A percentile compares a stretch with the other conserved stretches of the same genome.
Evolutionary conservation across 1,284 basidiomycete genomes (phyloP).

Genomic region (Rugosomyces carneus): DNA sequence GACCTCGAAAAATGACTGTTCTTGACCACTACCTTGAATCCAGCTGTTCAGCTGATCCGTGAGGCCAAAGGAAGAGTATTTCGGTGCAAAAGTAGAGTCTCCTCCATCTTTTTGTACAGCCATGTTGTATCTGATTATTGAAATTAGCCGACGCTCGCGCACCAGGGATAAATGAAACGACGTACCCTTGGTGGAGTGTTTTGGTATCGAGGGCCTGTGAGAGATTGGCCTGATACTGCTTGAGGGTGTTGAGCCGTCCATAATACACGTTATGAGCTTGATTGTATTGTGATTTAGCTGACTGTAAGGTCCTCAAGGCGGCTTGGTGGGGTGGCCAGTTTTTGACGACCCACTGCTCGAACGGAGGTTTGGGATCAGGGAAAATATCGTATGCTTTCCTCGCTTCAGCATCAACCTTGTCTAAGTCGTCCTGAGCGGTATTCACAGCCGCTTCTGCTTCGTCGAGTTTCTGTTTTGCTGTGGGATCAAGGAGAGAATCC

Average conservation of each 20-base stretch:
- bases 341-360: not conserved
- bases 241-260: not conserved
- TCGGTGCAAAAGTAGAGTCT: not conserved
- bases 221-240: not conserved
- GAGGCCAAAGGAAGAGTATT: slow-evolving; percentile 1
- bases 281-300: not conserved
- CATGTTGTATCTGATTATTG: slow-evolving; percentile 3
- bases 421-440: not conserved
- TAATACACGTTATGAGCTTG: not conserved
- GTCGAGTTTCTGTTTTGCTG: not conserved
- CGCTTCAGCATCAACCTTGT: not conserved
- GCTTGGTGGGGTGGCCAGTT: not conserved
- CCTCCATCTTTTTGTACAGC: not conserved
- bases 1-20: slow-evolving; percentile 1
- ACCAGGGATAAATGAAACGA: not conserved
- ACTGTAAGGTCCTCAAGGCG: not conserved
- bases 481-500: not conserved
- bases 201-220: not conserved
- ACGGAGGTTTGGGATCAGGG: not conserved
- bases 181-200: not conserved
- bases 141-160: not conserved
- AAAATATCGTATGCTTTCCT: not conserved
- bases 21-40: not conserved
- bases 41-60: slow-evolving; percentile 1
- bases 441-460: not conserved